Conservation (phyloP, 345 rosid species). For the Aquilaria malaccensis region DNA sequence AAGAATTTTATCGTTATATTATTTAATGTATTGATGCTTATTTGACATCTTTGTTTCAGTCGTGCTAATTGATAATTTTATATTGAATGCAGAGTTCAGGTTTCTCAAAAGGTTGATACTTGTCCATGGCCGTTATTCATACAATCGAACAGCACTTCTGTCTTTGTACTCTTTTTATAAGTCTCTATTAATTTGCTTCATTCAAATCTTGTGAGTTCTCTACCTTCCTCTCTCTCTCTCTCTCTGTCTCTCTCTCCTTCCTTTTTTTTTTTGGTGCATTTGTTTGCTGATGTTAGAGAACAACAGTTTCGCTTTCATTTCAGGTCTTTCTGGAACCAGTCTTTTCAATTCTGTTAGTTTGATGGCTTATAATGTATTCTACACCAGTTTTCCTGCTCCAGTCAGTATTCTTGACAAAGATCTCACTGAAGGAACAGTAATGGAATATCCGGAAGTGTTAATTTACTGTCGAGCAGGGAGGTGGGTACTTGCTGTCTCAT, state of each 20-base stretch:
- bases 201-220: conserved; percentile 88
- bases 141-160: conserved; percentile 93
- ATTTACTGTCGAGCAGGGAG: conserved; percentile 99
- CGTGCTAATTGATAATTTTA: neutral
- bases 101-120: conserved; percentile 88
- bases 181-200: conserved; percentile 87
- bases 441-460: conserved; percentile 97
- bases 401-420: conserved; percentile 95
- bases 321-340: conserved; percentile 99
- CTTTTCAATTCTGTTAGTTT: conserved; percentile 96
- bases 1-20: too few species aligned
- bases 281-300: conserved; percentile 29
- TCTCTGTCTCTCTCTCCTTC: neutral
- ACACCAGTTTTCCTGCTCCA: conserved; percentile 90
- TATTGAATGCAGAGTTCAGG: conserved; percentile 66
- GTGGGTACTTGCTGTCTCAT: conserved; percentile 23
- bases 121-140: conserved; percentile 95
- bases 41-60: too few species aligned
- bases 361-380: conserved; percentile 98
- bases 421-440: conserved; percentile 82
- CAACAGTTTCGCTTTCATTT: conserved; percentile 90
- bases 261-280: neutral
- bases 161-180: conserved; percentile 97
- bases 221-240: too few species aligned
- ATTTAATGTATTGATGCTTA: too few species aligned